These are phyloP conservation scores for Arctium lappa DNA, from an alignment of 129 eudicot species.

Conservation along the genomic window DNA sequence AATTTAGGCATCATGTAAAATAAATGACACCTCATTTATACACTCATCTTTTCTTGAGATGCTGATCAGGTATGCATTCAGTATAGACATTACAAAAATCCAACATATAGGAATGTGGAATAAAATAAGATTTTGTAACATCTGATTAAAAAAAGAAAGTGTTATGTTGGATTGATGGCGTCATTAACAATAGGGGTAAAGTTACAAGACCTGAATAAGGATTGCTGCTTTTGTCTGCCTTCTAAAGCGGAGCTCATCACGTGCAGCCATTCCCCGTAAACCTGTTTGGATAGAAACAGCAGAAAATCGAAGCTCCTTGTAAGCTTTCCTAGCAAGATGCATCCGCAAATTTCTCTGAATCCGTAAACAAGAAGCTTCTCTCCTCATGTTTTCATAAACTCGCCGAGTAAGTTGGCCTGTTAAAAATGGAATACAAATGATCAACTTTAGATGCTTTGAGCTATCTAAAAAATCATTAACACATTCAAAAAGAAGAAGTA, in stretches of 20 bases:
- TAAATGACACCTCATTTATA: conserved; percentile 6
- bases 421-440: not conserved
- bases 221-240: conserved; percentile 83
- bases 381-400: conserved; percentile 63
- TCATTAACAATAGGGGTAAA: not conserved
- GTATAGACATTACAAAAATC: not conserved
- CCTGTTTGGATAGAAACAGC: conserved; percentile 87
- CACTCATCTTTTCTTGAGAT: not conserved
- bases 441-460: conserved; percentile 7
- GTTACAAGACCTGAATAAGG: conserved; percentile 67
- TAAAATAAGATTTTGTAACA: not conserved
- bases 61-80: not conserved
- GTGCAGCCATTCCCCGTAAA: conserved; percentile 93
- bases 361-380: conserved; percentile 69
- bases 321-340: conserved; percentile 85
- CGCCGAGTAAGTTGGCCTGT: conserved; percentile 84
- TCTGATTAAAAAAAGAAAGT: not conserved
- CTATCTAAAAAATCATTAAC: not conserved
- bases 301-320: conserved; percentile 49
- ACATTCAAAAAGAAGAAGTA: conserved; percentile 19
- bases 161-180: not conserved
- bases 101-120: not conserved
- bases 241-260: conserved; percentile 75
- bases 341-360: conserved; percentile 72
- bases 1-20: conserved; percentile 11